Evolutionary conservation across 2,329 filamentous ascomycete genomes (phyloP), one percentile per base, ranked within the genome.

Genomic region (Aspergillus phoenicis): DNA sequence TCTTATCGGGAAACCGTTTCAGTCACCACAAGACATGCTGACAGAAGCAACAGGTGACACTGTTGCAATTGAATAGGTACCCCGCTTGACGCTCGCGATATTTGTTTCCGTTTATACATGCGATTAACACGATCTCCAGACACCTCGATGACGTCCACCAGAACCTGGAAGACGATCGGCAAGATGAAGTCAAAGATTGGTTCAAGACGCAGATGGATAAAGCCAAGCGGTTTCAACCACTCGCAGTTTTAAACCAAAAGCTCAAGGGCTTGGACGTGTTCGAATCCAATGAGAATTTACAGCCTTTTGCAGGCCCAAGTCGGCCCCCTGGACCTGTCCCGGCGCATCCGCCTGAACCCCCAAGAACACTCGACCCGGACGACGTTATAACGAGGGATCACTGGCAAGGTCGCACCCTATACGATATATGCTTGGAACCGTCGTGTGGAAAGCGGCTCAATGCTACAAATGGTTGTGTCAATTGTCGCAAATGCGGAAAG

Each of bases 101-200:
- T 36, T 43, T 48, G 55, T 13, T 17, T 52, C 49, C 38, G 4
- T 24, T 52, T 51, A 10, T 33, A 4, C 52, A 33, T 38, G 30
- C 41, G 20, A 58, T 71, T 70, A 70, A 73, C 30, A 30, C 41
- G 52, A 38, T 30, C 5, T 26, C 54, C 60, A 89, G 88, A 76
- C 89, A 91, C 77, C 84, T 97, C 72, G 93, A 97, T 80, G 93
- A 97, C 74, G 87, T 83, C 64, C 93, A 97, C 79, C 90, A 93
- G 75, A 93, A 97, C 72, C 85, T 97, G 13, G 90, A 96, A 73
- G 91, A 91, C 65, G 85, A 92, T 62, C 89, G 93, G 73, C 93
- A 97, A 73, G 91, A 97, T 76, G 92, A 97, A 78, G 93, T 97
- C 69, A 96, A 96, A 80, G 94, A 93, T 43, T 97, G 93, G 93